A percentile compares a stretch with the other conserved stretches of the same genome.
phyloP scores from a whole-genome alignment of 192 early-diverging fungal genomes.

The Coemansia sp. region DNA sequence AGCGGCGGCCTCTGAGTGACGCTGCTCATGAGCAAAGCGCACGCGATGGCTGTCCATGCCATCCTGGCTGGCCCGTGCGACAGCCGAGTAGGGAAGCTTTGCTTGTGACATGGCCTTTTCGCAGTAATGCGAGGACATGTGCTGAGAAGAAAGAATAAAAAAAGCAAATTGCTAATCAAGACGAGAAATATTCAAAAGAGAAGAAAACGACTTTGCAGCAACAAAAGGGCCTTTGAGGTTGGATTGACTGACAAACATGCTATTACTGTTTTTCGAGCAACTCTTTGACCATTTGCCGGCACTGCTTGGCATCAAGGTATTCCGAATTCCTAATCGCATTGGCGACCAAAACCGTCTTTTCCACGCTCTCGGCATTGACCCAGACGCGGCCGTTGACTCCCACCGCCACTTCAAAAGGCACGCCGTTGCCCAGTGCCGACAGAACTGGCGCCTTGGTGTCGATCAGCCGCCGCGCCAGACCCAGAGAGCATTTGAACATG shows the following conservation, averaged over 20 bases:
- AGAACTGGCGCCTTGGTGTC: conserved; percentile 71
- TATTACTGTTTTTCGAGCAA: conserved; percentile 32
- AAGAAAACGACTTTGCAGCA: no score
- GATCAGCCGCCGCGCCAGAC: conserved; percentile 60
- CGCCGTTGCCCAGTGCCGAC: conserved; percentile 60
- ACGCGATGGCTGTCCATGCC: conserved; percentile 12
- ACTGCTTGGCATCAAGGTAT: conserved; percentile 58
- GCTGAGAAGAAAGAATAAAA: background rate
- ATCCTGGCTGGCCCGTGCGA: conserved; percentile 23
- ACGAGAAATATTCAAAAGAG: no score
- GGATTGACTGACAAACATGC: no score
- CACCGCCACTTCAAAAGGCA: conserved; percentile 85
- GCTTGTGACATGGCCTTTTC: conserved; percentile 33
- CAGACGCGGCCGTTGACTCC: conserved; percentile 96
- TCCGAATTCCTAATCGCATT: conserved; percentile 77
- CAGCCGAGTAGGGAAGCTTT: conserved; percentile 32
- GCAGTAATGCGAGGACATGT: conserved; percentile 15
- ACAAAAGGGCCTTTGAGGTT: no score
- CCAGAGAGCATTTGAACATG: conserved; percentile 78
- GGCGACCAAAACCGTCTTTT: conserved; percentile 62
- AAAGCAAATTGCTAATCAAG: background rate
- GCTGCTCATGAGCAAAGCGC: conserved; percentile 25
- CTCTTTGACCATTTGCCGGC: conserved; percentile 55
- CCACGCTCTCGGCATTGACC: conserved; percentile 67
- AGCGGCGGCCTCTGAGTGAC: conserved; percentile 24